Evolutionary conservation across 1,139 yeast genomes (phyloP).

Genomic region (Candida frijolesensis): DNA sequence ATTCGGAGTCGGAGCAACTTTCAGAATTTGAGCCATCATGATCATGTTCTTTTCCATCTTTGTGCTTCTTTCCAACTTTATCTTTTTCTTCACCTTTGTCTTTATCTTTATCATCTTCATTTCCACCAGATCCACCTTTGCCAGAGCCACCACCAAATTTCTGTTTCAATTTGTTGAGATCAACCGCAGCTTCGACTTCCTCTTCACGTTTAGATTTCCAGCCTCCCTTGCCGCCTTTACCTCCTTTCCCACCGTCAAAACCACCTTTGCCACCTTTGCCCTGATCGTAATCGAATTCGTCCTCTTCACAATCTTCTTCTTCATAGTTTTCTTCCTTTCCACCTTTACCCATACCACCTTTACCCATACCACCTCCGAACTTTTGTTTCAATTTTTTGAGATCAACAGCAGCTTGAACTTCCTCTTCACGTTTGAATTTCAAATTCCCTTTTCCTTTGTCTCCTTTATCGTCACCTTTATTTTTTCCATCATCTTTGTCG

Average conservation of each 20-base stretch:
- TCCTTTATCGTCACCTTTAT: neutral
- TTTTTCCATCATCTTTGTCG: neutral
- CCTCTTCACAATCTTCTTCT: neutral
- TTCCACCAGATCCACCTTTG: neutral
- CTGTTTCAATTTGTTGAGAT: conserved; percentile 2
- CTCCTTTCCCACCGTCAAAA: conserved; percentile 8
- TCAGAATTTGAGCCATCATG: neutral
- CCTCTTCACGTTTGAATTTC: neutral
- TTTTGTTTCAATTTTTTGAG: conserved; percentile 2
- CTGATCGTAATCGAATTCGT: neutral
- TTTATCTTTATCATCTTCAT: neutral
- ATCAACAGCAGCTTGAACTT: neutral
- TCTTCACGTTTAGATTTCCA: conserved; percentile 5
- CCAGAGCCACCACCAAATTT: conserved; percentile 5
- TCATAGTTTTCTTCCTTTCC: neutral
- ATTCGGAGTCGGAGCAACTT: neutral
- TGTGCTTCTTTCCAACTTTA: neutral
- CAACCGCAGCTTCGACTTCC: conserved; percentile 5
- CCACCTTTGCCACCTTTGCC: conserved; percentile 3
- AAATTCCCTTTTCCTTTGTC: neutral
- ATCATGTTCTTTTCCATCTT: neutral
- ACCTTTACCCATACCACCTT: conserved; percentile 1
- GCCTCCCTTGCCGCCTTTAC: conserved; percentile 4
- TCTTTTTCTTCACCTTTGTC: neutral
- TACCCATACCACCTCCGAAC: conserved; percentile 3